Base-by-base conservation (phyloP, 176 grass and related monocot genomes). In the Aegilops speltoides region DNA sequence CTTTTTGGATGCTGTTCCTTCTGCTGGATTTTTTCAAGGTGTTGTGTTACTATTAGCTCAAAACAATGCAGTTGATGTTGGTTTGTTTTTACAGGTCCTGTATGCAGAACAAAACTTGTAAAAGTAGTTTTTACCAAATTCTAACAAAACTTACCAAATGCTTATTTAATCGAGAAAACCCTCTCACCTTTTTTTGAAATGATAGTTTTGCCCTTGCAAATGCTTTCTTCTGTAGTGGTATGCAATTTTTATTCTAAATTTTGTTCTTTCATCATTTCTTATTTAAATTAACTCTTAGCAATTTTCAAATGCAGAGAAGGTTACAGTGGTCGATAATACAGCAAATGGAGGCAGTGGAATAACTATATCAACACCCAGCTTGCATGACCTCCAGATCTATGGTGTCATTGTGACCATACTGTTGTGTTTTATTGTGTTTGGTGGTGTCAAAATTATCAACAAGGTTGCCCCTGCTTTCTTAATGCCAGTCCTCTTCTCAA, bases 401-500 rank as follows among this genome's bases (percentile, higher is more conserved):
- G 96, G 96, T 65, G 76, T 96, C 61, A 82, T 98, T 25, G 84
- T 98, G 65, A 95, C 92, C 75, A 94, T 98, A 64, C 88, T 98
- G 72, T 79, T 98, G 4, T 94, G 93, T 85, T 98, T 98, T 88
- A 87, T 95, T 88, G 96, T 98, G 57, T 98, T 98, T 81, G 96
- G 96, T 45, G 96, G 96, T 69, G 96, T 98, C 45, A 98, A 95
- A 68, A 98, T 98, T 15, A 98, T 98, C 75, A 98, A 98, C 73
- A 93, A 86, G 78, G 96, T 98, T 1, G 93, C 96, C 31, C 96
- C 96, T 31, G 93, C 93, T 81, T 94, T 98, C 82, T 84, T 98
- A 77, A 63, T 95, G 63, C 88, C 96, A 10, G 96, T 98, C 31
- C 92, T 98, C 41, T 91, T 98, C 82, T 98, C 96, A 71, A 87